phyloP scores from a whole-genome alignment of 2,329 filamentous ascomycete species.

The Colletotrichum orchidophilum region DNA sequence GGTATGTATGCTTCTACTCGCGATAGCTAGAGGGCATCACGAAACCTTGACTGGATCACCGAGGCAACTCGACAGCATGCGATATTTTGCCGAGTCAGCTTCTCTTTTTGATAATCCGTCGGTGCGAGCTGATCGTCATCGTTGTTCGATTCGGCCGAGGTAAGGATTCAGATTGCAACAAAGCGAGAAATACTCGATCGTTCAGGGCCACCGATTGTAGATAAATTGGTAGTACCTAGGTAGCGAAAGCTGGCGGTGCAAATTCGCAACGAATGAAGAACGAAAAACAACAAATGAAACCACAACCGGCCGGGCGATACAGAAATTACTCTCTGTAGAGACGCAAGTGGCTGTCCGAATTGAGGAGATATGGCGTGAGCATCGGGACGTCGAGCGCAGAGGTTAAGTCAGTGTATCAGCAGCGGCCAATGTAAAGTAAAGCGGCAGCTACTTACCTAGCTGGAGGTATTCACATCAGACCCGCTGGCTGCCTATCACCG shows the following conservation, averaged over 20 bases:
- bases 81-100: slow-evolving; percentile 6
- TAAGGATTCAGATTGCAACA: background rate
- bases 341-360: background rate
- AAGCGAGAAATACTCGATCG: background rate
- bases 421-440: background rate
- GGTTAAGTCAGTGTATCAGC: background rate
- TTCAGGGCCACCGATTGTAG: background rate
- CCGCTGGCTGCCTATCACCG: background rate
- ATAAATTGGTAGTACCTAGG: background rate
- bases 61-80: background rate
- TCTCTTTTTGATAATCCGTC: background rate
- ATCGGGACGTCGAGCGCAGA: background rate
- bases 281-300: background rate
- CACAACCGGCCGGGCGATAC: background rate
- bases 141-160: background rate
- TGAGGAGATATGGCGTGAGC: background rate
- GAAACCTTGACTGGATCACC: background rate
- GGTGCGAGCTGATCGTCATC: background rate
- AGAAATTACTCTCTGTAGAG: background rate
- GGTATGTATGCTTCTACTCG: background rate
- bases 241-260: background rate
- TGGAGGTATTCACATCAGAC: background rate
- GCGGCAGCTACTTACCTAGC: background rate
- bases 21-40: slow-evolving; percentile 3
- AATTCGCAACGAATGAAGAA: background rate